A percentile compares a stretch with the other conserved stretches of the same genome.
These are phyloP conservation scores for Nicotiana attenuata DNA, from an alignment of 257 asterid genomes.

Conservation along the genomic window DNA sequence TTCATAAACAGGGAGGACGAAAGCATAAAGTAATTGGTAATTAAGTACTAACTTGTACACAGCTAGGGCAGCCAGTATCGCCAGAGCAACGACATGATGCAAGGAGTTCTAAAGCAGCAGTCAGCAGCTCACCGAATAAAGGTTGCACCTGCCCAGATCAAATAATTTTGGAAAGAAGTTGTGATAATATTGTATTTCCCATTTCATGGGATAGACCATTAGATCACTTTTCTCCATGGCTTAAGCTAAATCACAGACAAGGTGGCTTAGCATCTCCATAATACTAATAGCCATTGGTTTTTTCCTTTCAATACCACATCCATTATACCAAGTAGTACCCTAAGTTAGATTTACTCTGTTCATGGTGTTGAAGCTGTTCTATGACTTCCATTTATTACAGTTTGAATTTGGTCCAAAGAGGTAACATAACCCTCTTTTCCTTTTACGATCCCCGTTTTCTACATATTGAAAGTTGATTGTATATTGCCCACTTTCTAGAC, in stretches of 20 bases:
- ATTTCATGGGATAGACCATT: not conserved
- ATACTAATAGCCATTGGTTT: not conserved
- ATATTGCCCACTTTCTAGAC: too few species aligned
- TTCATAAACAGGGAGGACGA: not conserved
- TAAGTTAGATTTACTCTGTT: not conserved
- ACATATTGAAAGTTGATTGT: too few species aligned
- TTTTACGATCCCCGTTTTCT: too few species aligned
- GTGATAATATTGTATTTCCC: not conserved
- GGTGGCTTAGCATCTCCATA: not conserved
- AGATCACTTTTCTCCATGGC: not conserved
- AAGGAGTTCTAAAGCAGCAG: constrained; percentile 80
- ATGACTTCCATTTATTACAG: too few species aligned
- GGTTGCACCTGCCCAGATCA: constrained; percentile 62
- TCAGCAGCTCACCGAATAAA: constrained; percentile 55
- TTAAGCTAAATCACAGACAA: not conserved
- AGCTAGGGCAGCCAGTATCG: constrained; percentile 85
- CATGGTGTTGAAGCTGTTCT: not conserved
- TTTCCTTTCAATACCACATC: not conserved
- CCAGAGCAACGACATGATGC: constrained; percentile 71
- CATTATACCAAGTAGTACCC: not conserved
- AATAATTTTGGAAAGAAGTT: not conserved
- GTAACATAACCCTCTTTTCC: too few species aligned
- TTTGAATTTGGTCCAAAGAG: too few species aligned
- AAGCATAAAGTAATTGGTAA: not conserved
- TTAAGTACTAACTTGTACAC: constrained; percentile 60